These are phyloP conservation scores for Schizopora paradoxa DNA, from an alignment of 1,284 basidiomycete species.

Conservation along the genomic window DNA sequence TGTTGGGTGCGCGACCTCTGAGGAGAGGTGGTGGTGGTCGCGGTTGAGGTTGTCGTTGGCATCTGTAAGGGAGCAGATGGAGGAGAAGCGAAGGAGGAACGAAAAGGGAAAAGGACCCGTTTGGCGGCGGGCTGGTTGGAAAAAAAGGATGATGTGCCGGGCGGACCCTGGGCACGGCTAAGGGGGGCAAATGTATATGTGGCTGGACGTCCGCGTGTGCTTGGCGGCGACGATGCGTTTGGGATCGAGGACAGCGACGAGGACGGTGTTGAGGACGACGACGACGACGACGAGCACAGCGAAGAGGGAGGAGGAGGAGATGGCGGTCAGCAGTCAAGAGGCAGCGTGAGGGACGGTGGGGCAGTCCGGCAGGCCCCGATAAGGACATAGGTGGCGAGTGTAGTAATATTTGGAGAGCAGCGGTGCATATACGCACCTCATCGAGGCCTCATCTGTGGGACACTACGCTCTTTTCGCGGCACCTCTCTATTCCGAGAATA, in stretches of 20 bases:
- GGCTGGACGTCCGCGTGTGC: not conserved
- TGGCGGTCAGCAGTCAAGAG: conserved; percentile 1
- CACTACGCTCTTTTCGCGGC: no score
- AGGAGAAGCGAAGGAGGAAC: no score
- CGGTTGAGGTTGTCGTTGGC: no score
- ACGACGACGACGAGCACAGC: conserved; percentile 1
- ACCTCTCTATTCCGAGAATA: no score
- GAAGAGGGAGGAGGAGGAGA: conserved; percentile 4
- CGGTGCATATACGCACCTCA: no score
- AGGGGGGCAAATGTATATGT: not conserved
- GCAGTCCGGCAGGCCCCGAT: no score
- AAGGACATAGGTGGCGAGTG: no score
- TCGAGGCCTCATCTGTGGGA: no score
- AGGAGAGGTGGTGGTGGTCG: no score
- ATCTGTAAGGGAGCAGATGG: not conserved
- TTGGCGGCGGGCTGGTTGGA: not conserved
- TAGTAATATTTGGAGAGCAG: no score
- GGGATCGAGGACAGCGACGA: not conserved
- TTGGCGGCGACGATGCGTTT: conserved; percentile 2
- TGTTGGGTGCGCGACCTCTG: not conserved
- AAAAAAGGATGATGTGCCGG: not conserved
- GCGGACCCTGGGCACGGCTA: not conserved
- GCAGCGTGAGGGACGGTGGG: no score
- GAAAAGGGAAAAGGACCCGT: not conserved
- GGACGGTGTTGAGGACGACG: conserved; percentile 2